phyloP scores from a whole-genome alignment of 2,329 filamentous ascomycete species.

The Fusarium mexicanum region DNA sequence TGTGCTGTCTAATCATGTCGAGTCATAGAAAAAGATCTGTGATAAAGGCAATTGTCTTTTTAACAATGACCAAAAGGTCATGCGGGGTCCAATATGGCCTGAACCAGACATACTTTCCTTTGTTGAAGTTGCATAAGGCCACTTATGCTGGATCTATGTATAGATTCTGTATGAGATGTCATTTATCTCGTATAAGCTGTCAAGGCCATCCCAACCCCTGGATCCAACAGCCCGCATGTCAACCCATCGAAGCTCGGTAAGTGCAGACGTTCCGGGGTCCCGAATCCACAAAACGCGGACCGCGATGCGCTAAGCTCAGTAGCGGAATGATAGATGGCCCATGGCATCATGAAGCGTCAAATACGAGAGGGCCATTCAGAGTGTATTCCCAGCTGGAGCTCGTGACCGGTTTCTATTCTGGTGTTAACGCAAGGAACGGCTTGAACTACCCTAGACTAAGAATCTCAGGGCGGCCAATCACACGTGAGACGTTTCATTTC shows the following conservation, averaged over 20 bases:
- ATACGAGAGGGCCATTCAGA: background rate
- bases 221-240: background rate
- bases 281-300: background rate
- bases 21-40: rapidly evolving
- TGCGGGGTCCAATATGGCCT: background rate
- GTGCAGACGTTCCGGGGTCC: background rate
- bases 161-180: background rate
- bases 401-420: background rate
- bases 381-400: background rate
- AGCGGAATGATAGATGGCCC: background rate
- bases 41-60: rapidly evolving
- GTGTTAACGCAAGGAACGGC: background rate
- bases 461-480: background rate
- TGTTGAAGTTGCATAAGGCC: background rate
- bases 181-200: background rate
- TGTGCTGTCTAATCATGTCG: too few relatives aligned
- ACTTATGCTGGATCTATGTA: background rate
- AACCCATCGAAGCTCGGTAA: background rate
- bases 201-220: background rate
- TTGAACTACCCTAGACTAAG: background rate
- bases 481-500: background rate
- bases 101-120: background rate
- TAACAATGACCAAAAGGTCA: rapidly evolving
- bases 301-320: background rate
- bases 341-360: background rate